Evolutionary conservation across 371 early-diverging fungal species (phyloP).

Genomic region (Sporodiniella umbellata): DNA sequence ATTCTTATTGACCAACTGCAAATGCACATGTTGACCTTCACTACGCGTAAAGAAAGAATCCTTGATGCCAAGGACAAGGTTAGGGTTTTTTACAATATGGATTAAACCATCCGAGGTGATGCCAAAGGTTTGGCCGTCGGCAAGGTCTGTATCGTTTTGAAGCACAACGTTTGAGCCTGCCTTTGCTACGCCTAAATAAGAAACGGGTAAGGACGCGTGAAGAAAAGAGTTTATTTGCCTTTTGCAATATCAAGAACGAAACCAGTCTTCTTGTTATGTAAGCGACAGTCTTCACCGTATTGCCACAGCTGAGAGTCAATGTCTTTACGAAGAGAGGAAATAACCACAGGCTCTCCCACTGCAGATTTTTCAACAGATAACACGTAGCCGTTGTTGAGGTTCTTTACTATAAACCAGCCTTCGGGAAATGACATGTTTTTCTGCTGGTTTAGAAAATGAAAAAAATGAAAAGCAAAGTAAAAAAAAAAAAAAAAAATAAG

Average conservation of each 20-base stretch:
- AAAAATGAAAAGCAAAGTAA: not conserved
- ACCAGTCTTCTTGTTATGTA: constrained; percentile 53
- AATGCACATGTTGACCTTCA: constrained; percentile 44
- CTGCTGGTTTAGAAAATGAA: not conserved
- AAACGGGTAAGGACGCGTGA: not conserved
- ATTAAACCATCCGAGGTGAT: constrained; percentile 40
- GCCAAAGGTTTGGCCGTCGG: constrained; percentile 27
- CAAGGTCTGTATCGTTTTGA: constrained; percentile 27
- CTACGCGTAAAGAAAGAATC: constrained; percentile 44
- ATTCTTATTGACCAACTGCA: constrained; percentile 29
- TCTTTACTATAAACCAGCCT: constrained; percentile 62
- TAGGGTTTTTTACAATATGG: constrained; percentile 31
- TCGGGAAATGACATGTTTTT: constrained; percentile 34
- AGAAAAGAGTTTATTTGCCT: constrained; percentile 24
- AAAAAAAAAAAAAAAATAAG: constrained; percentile 2
- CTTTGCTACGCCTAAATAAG: constrained; percentile 36
- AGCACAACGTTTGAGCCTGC: constrained; percentile 45
- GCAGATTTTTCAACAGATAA: constrained; percentile 34
- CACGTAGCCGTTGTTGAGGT: constrained; percentile 41
- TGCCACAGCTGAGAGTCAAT: constrained; percentile 53
- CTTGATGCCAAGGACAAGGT: constrained; percentile 52
- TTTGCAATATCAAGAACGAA: constrained; percentile 52
- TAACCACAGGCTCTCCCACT: constrained; percentile 33
- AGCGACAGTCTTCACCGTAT: constrained; percentile 46
- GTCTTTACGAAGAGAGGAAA: constrained; percentile 30